Evolutionary conservation across 2,329 filamentous ascomycete species (phyloP).

Genomic region (Ceratocystis harringtonii): DNA sequence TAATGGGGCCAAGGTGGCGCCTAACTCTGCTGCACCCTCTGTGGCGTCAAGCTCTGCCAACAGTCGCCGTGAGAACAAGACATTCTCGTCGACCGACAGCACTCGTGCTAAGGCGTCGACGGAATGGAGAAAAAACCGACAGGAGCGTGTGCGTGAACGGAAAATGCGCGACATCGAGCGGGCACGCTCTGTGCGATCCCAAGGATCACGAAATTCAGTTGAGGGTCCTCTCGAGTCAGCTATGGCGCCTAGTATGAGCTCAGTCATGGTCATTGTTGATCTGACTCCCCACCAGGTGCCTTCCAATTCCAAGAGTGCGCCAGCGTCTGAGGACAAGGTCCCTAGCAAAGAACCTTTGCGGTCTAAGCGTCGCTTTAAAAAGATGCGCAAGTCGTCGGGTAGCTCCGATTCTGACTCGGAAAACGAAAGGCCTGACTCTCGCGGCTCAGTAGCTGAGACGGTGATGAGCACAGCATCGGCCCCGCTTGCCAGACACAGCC

Average conservation of each 20-base stretch:
- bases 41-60: neutral
- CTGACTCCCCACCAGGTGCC: conserved; percentile 24
- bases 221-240: neutral
- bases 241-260: conserved; percentile 22
- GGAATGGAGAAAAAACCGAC: conserved; percentile 15
- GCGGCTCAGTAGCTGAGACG: conserved; percentile 6
- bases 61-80: conserved; percentile 8
- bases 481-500: conserved; percentile 17
- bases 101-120: conserved; percentile 1
- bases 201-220: conserved; percentile 8
- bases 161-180: conserved; percentile 30
- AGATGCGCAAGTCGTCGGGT: neutral
- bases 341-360: neutral
- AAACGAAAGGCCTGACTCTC: neutral
- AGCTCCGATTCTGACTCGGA: neutral
- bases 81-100: neutral
- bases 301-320: neutral
- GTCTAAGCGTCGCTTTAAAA: neutral
- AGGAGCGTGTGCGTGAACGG: conserved; percentile 28
- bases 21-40: conserved; percentile 7
- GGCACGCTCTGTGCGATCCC: conserved; percentile 21
- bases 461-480: neutral
- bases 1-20: conserved; percentile 14
- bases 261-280: conserved; percentile 29
- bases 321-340: neutral